Conservation (phyloP, 1,284 basidiomycete species). For the Ustilago loliicola region DNA sequence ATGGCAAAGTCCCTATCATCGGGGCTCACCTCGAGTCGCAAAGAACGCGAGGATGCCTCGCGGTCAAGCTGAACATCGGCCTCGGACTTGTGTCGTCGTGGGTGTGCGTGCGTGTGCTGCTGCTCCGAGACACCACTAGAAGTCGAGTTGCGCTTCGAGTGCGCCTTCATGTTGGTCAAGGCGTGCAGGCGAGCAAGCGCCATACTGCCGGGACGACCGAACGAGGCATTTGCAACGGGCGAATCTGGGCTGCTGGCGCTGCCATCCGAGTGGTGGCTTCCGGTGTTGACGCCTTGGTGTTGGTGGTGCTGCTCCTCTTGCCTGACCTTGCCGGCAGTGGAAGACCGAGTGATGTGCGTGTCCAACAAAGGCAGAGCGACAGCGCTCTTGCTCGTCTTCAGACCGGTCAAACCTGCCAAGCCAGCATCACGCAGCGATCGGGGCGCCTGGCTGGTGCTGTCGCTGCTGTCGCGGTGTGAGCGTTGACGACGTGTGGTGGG, state of each 20-base stretch:
- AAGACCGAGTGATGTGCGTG: constrained; percentile 72
- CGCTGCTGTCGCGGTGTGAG: constrained; percentile 41
- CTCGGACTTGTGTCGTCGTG: constrained; percentile 21
- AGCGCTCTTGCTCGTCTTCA: constrained; percentile 77
- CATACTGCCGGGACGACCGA: constrained; percentile 45
- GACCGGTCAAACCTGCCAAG: constrained; percentile 48
- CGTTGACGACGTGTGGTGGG: constrained; percentile 31
- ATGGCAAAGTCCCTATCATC: constrained; percentile 53
- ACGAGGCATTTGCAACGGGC: constrained; percentile 25
- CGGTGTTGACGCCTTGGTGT: constrained; percentile 14
- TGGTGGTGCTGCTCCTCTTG: constrained; percentile 19
- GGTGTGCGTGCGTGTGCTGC: constrained; percentile 16
- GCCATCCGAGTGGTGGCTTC: constrained; percentile 39
- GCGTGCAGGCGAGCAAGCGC: constrained; percentile 51
- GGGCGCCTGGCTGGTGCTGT: constrained; percentile 30
- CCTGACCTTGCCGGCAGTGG: constrained; percentile 69
- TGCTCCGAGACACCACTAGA: constrained; percentile 9
- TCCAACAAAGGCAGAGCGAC: constrained; percentile 74
- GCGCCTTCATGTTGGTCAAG: constrained; percentile 41
- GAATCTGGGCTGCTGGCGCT: constrained; percentile 47
- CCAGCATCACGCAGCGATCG: constrained; percentile 41
- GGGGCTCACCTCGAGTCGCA: constrained; percentile 55
- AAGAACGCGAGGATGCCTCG: constrained; percentile 43
- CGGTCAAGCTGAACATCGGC: constrained; percentile 34
- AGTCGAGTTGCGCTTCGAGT: constrained; percentile 47